phyloP scores from a whole-genome alignment of 495 filamentous ascomycete genomes.

The Aspergillus homomorphus region DNA sequence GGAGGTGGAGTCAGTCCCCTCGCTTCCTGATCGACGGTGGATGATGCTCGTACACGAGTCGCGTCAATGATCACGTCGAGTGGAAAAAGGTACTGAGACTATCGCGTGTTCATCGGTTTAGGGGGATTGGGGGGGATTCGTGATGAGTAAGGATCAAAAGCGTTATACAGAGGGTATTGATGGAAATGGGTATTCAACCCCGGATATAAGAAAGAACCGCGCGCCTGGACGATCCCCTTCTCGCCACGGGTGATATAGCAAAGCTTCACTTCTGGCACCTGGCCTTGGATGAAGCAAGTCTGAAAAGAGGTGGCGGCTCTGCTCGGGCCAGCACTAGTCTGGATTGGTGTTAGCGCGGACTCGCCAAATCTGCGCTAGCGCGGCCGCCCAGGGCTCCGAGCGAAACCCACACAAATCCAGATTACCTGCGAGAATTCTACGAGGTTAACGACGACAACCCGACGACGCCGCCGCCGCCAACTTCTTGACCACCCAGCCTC shows the following conservation, averaged over 20 bases:
- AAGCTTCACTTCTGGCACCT: constrained; percentile 29
- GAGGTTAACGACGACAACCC: constrained; percentile 54
- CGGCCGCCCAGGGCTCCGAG: constrained; percentile 30
- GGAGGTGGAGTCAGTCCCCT: constrained; percentile 22
- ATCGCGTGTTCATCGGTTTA: constrained; percentile 17
- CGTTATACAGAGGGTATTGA: constrained; percentile 6
- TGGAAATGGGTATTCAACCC: constrained; percentile 32
- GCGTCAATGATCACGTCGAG: constrained; percentile 39
- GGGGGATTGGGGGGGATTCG: not conserved
- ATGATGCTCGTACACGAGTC: constrained; percentile 29
- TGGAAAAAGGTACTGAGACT: constrained; percentile 25
- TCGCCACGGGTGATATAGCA: constrained; percentile 39
- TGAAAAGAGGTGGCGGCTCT: constrained; percentile 43
- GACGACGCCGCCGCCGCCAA: constrained; percentile 54
- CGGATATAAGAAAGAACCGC: constrained; percentile 47
- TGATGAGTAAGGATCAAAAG: constrained; percentile 5
- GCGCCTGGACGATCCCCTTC: constrained; percentile 57
- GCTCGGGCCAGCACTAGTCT: constrained; percentile 26
- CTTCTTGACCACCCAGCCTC: constrained; percentile 40
- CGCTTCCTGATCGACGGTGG: constrained; percentile 30
- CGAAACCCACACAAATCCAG: constrained; percentile 53
- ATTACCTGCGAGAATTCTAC: constrained; percentile 41
- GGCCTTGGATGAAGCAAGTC: constrained; percentile 25
- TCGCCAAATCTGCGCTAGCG: constrained; percentile 52
- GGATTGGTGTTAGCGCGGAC: constrained; percentile 34